Conservation (phyloP, 345 rosid species). For the Lumnitzera racemosa region DNA sequence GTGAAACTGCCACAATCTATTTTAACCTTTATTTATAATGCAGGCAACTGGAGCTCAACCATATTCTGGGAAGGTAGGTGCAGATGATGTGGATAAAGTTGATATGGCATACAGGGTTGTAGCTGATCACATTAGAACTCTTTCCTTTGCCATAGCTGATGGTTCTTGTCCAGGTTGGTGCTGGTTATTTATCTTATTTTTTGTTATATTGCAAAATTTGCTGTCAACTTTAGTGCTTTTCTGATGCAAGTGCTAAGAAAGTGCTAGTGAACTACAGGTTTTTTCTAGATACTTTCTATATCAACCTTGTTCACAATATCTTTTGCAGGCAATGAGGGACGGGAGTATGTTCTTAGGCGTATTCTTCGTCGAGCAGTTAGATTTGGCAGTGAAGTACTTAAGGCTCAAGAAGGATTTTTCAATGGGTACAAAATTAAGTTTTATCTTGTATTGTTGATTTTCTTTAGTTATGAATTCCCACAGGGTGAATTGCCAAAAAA, state of each 20-base stretch:
- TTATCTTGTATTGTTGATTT: neutral
- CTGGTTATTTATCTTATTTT: neutral
- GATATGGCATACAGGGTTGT: constrained; percentile 99
- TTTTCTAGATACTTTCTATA: neutral
- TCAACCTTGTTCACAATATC: neutral
- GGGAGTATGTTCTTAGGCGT: constrained; percentile 92
- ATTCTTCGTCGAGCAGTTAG: constrained; percentile 98
- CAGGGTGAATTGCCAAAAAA: no score
- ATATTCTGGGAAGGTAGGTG: constrained; percentile 88
- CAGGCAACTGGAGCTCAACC: constrained; percentile 86
- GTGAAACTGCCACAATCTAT: no score
- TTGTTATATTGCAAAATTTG: neutral
- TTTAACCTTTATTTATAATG: constrained; percentile 2
- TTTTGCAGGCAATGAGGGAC: constrained; percentile 82
- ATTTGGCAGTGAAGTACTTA: constrained; percentile 81
- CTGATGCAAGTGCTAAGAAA: no score
- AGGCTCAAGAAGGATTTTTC: constrained; percentile 89
- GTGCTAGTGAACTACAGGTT: no score
- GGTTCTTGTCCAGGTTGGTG: constrained; percentile 92
- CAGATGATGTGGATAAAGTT: constrained; percentile 64
- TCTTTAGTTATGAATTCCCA: neutral
- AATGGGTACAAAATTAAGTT: constrained; percentile 47
- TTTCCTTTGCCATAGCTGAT: constrained; percentile 96
- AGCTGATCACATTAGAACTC: constrained; percentile 91
- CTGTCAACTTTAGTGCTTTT: neutral